These are phyloP conservation scores for Cryptomeria japonica DNA, from an alignment of 75 land plant species.

Conservation along the genomic window DNA sequence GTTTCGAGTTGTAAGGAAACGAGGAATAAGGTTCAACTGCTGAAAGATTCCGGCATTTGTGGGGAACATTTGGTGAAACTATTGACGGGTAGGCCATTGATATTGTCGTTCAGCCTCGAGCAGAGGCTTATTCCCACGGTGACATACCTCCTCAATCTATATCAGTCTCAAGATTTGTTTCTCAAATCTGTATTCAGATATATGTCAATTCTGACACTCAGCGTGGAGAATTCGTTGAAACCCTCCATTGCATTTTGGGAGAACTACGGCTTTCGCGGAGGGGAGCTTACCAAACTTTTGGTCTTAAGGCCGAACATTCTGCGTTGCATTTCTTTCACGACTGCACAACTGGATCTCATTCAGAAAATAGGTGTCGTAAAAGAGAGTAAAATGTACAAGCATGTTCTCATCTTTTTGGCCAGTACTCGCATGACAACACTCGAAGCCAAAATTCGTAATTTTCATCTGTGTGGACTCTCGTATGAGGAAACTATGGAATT, in stretches of 20 bases:
- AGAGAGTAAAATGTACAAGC: constrained; percentile 15
- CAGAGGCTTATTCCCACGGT: background rate
- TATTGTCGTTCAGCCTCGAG: constrained; percentile 7
- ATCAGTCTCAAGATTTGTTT: constrained; percentile 17
- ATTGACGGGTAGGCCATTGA: background rate
- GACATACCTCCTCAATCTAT: constrained; percentile 10
- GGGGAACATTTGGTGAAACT: too few species aligned
- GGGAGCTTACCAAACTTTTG: constrained; percentile 21
- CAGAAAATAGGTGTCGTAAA: background rate
- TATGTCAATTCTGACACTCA: constrained; percentile 29
- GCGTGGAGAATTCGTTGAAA: constrained; percentile 12
- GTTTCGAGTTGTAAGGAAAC: too few species aligned
- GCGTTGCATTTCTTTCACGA: constrained; percentile 14
- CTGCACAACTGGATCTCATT: constrained; percentile 6
- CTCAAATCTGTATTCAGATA: constrained; percentile 18
- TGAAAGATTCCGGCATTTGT: too few species aligned
- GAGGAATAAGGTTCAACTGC: too few species aligned
- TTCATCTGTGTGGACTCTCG: constrained; percentile 35
- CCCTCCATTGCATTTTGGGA: constrained; percentile 24
- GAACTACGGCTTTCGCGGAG: constrained; percentile 10
- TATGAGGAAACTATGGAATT: background rate
- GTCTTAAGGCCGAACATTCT: constrained; percentile 14
- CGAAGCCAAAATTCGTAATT: constrained; percentile 26
- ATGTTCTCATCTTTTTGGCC: constrained; percentile 27
- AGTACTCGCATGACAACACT: constrained; percentile 33